phyloP scores from a whole-genome alignment of 768 basidiomycete species.

The Mycena rosella region DNA sequence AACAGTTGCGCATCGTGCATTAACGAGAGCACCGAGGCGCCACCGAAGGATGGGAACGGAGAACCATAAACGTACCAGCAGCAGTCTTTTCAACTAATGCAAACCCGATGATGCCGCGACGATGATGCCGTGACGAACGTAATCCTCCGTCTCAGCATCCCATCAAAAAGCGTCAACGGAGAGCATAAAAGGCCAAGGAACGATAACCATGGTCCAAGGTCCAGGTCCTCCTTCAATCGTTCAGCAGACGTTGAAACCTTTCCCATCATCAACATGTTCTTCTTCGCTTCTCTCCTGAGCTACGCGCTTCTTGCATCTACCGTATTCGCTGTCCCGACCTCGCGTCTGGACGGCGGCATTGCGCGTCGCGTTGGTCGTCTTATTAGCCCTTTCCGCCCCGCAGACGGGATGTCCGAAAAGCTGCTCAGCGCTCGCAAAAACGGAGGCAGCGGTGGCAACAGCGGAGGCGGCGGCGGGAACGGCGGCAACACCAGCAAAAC shows the following conservation, averaged over 20 bases:
- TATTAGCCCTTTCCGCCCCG: slow-evolving; percentile 5
- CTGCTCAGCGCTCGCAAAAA: neutral
- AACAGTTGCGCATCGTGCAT: neutral
- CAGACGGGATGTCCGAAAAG: slow-evolving; percentile 4
- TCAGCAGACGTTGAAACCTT: slow-evolving; percentile 9
- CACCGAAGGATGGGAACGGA: slow-evolving; percentile 15
- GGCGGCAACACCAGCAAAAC: too few species aligned
- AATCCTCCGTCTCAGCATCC: slow-evolving; percentile 6
- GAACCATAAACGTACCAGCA: too few species aligned
- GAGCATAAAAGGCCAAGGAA: slow-evolving; percentile 1
- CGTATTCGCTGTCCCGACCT: slow-evolving; percentile 5
- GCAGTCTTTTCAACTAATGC: slow-evolving; percentile 3
- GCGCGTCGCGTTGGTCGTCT: slow-evolving; percentile 3
- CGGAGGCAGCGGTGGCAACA: too few species aligned
- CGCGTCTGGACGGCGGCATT: neutral
- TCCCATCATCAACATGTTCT: slow-evolving; percentile 11
- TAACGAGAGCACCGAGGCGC: slow-evolving; percentile 3
- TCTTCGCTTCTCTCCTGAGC: slow-evolving; percentile 10
- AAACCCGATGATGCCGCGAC: too few species aligned
- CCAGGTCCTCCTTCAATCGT: slow-evolving; percentile 1
- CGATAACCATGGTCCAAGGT: neutral
- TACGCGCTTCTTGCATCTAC: slow-evolving; percentile 10
- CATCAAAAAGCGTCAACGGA: neutral
- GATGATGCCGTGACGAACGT: neutral
- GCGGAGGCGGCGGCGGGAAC: neutral